These are phyloP conservation scores for Talaromyces sp. DNA, from an alignment of 2,329 filamentous ascomycete species.

Conservation along the genomic window DNA sequence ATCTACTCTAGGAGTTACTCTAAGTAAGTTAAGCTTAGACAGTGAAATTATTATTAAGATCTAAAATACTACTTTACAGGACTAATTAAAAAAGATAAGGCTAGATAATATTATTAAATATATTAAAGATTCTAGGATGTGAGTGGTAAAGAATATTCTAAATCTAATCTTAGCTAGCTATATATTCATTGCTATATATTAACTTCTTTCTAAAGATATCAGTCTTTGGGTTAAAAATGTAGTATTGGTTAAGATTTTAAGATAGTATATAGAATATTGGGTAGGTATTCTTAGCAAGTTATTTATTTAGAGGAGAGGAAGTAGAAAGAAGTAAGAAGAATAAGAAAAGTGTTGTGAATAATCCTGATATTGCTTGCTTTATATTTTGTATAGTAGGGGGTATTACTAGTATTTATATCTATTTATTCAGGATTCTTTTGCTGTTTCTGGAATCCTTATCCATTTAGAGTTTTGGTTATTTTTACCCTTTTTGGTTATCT, in stretches of 20 bases:
- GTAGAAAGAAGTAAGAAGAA: no score
- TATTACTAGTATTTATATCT: no score
- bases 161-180: neutral
- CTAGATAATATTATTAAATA: neutral
- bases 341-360: no score
- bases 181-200: neutral
- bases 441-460: no score
- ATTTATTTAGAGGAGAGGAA: no score
- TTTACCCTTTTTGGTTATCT: no score
- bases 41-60: neutral
- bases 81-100: neutral
- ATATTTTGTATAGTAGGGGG: no score
- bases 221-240: neutral
- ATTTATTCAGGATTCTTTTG: no score
- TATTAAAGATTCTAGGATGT: neutral
- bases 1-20: neutral
- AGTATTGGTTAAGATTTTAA: neutral
- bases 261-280: neutral
- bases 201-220: neutral
- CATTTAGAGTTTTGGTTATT: no score
- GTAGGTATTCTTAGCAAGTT: no score
- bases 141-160: neutral
- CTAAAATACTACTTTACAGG: neutral
- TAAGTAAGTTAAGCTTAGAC: neutral
- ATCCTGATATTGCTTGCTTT: no score